phyloP scores from a whole-genome alignment of 164 flowering plant species.

The Stephania cephalantha region DNA sequence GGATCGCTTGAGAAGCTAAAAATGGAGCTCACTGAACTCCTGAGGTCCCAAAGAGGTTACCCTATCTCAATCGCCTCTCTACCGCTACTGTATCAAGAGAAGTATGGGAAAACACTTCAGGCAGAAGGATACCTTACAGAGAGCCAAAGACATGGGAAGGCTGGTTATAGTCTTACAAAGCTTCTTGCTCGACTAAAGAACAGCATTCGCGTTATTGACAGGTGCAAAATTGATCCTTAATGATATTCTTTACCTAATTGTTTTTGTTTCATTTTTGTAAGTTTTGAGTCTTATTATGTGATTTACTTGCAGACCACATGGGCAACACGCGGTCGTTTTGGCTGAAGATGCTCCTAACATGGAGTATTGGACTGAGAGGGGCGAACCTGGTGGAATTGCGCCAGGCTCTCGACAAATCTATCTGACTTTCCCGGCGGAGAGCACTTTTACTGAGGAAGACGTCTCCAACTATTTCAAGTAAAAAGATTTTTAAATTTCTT shows the following conservation, averaged over 20 bases:
- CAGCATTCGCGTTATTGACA: constrained; percentile 67
- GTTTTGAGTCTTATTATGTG: constrained; percentile 1
- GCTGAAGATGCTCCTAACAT: constrained; percentile 67
- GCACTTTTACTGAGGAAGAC: constrained; percentile 83
- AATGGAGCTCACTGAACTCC: constrained; percentile 59
- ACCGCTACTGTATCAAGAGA: constrained; percentile 74
- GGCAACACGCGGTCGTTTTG: constrained; percentile 76
- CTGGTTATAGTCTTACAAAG: constrained; percentile 81
- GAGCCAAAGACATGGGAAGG: constrained; percentile 89
- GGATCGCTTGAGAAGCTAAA: constrained; percentile 77
- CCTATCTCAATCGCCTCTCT: constrained; percentile 86
- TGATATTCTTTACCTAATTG: background rate
- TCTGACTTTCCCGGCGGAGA: constrained; percentile 90
- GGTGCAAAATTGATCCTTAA: constrained; percentile 32
- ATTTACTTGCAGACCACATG: constrained; percentile 69
- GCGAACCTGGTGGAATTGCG: constrained; percentile 59
- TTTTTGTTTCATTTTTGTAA: background rate
- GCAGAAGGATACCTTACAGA: constrained; percentile 90
- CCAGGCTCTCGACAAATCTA: constrained; percentile 85
- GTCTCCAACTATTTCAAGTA: constrained; percentile 82
- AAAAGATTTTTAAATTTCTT: constrained; percentile 2
- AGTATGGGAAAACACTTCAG: constrained; percentile 63
- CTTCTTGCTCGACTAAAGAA: constrained; percentile 73
- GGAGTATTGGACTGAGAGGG: constrained; percentile 50
- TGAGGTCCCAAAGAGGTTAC: constrained; percentile 57